phyloP scores from a whole-genome alignment of 345 rosid genomes.

The Alliaria petiolata region DNA sequence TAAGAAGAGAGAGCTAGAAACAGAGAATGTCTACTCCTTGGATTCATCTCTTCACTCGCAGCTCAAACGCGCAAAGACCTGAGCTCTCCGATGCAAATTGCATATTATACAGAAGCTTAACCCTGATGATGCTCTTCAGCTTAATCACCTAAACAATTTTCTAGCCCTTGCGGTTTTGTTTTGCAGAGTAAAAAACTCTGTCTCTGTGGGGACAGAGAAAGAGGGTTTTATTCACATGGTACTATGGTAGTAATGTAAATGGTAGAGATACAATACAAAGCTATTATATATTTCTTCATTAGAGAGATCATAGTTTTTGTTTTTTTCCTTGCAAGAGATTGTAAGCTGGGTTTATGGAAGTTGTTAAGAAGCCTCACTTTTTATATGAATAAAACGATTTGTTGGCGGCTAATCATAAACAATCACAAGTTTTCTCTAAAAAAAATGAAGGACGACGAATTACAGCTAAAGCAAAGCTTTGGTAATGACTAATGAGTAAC shows the following conservation, averaged over 20 bases:
- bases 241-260: slow-evolving; percentile 19
- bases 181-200: neutral
- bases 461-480: neutral
- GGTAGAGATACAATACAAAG: neutral
- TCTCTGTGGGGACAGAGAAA: neutral
- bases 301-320: neutral
- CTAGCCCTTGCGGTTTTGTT: neutral
- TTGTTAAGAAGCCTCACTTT: neutral
- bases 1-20: slow-evolving; percentile 53
- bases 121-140: neutral
- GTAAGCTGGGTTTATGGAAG: slow-evolving; percentile 11
- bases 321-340: slow-evolving; percentile 15
- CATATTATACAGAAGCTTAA: neutral
- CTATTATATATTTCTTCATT: neutral
- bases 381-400: neutral
- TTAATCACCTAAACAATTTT: slow-evolving; percentile 16
- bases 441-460: no score
- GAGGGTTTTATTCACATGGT: neutral
- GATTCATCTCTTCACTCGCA: slow-evolving; percentile 22
- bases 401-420: no score
- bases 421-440: neutral
- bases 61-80: slow-evolving; percentile 23
- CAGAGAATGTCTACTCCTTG: slow-evolving; percentile 11
- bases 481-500: slow-evolving; percentile 17
- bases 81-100: neutral